These are phyloP conservation scores for Ramaria sp. DNA, from an alignment of 768 basidiomycete genomes.

Conservation along the genomic window DNA sequence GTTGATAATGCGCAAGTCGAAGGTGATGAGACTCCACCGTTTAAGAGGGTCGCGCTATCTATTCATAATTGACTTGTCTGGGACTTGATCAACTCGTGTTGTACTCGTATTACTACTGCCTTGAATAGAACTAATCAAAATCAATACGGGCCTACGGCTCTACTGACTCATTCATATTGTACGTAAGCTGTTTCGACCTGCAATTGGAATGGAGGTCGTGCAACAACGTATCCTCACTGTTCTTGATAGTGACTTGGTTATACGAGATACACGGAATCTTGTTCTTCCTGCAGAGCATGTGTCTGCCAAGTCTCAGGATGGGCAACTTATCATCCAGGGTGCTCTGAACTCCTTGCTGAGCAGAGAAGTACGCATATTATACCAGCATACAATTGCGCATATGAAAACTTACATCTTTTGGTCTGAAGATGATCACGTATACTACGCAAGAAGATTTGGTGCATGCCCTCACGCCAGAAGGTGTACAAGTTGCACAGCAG, in stretches of 20 bases:
- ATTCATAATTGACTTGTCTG: background rate
- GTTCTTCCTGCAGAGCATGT: constrained; percentile 47
- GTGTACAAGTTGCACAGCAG: constrained; percentile 58
- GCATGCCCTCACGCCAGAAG: constrained; percentile 75
- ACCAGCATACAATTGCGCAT: background rate
- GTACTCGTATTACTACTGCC: constrained; percentile 14
- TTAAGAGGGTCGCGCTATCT: constrained; percentile 20
- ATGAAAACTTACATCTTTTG: constrained; percentile 8
- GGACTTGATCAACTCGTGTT: constrained; percentile 18
- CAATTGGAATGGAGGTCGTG: constrained; percentile 44
- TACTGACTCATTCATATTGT: background rate
- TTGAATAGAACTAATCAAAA: background rate
- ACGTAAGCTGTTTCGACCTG: background rate
- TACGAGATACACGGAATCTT: constrained; percentile 62
- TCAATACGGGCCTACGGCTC: no score
- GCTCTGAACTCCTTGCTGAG: constrained; percentile 84
- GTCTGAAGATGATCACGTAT: constrained; percentile 68
- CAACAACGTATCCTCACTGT: constrained; percentile 73
- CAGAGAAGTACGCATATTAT: constrained; percentile 52
- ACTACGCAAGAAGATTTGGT: constrained; percentile 66
- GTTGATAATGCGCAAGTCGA: constrained; percentile 5
- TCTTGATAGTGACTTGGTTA: constrained; percentile 42
- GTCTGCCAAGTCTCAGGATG: constrained; percentile 58
- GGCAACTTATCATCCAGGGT: constrained; percentile 77
- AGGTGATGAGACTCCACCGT: constrained; percentile 12